Percentiles rank a stretch among this genome's conserved stretches.
phyloP scores from a whole-genome alignment of 2,329 filamentous ascomycete genomes.

The Diaporthe vexans region DNA sequence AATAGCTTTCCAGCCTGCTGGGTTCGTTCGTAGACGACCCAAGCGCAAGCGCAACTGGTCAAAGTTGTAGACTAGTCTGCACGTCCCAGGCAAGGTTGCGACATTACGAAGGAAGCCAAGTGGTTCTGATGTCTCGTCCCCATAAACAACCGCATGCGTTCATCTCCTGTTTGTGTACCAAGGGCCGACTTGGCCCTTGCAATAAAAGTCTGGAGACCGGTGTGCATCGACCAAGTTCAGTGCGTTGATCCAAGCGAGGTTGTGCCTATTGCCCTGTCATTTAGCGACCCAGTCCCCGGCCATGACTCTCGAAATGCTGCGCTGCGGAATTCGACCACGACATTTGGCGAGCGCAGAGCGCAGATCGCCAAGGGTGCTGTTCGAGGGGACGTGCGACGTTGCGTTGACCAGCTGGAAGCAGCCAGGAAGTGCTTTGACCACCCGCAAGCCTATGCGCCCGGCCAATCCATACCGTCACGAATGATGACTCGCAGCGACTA shows the following conservation, averaged over 20 bases:
- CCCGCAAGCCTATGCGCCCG: constrained; percentile 15
- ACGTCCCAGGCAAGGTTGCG: neutral
- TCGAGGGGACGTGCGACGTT: constrained; percentile 30
- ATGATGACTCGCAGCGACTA: constrained; percentile 29
- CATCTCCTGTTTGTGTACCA: neutral
- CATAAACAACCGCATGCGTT: neutral
- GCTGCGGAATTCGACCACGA: neutral
- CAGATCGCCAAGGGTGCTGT: constrained; percentile 34
- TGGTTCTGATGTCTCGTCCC: neutral
- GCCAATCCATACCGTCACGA: constrained; percentile 11
- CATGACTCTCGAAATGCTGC: constrained; percentile 1
- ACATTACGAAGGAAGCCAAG: constrained; percentile 5
- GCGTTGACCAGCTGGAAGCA: constrained; percentile 6
- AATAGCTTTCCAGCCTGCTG: constrained; percentile 27
- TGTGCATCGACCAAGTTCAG: constrained; percentile 7
- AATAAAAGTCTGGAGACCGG: constrained; percentile 20
- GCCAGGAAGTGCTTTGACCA: constrained; percentile 24
- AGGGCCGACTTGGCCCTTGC: neutral
- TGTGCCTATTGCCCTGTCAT: constrained; percentile 20
- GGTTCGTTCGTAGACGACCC: constrained; percentile 11
- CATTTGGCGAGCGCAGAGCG: constrained; percentile 9
- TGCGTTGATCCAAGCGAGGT: constrained; percentile 18
- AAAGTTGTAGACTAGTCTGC: constrained; percentile 10
- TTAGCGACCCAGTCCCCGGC: neutral
- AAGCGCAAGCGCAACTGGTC: neutral